phyloP scores from a whole-genome alignment of 108 stramenopile genomes.

The Stephanodiscus minutulus region DNA sequence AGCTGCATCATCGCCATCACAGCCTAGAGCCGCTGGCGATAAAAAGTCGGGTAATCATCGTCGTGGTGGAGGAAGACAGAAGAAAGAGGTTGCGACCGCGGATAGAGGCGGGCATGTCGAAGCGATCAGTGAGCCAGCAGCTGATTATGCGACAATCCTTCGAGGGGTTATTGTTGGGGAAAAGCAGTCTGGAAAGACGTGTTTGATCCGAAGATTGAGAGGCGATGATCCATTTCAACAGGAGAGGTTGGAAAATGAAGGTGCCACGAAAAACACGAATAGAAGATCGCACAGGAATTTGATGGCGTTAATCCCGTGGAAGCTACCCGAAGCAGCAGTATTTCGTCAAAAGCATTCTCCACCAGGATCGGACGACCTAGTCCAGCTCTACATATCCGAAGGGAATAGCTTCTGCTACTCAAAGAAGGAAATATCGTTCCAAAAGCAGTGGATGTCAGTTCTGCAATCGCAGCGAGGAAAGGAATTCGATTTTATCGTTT shows the following conservation, averaged over 20 bases:
- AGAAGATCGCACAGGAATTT: slow-evolving; percentile 26
- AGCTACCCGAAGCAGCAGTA: slow-evolving; percentile 12
- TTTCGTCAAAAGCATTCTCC: slow-evolving; percentile 5
- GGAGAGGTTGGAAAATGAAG: neutral
- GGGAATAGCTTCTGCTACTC: slow-evolving; percentile 17
- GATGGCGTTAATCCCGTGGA: slow-evolving; percentile 51
- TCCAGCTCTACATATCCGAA: slow-evolving; percentile 37
- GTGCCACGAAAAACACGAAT: slow-evolving; percentile 1
- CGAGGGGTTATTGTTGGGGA: slow-evolving; percentile 43
- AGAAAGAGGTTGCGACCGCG: neutral
- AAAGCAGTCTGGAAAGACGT: slow-evolving; percentile 40
- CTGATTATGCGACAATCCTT: slow-evolving; percentile 22
- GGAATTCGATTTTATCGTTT: slow-evolving; percentile 37
- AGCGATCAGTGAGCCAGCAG: neutral
- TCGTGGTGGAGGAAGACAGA: neutral
- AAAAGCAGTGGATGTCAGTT: slow-evolving; percentile 4
- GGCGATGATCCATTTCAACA: slow-evolving; percentile 44
- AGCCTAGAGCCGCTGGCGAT: neutral
- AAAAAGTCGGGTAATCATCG: neutral
- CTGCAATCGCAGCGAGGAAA: slow-evolving; percentile 24
- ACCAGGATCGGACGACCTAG: slow-evolving; percentile 13
- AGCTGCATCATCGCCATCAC: neutral
- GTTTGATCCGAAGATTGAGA: slow-evolving; percentile 41
- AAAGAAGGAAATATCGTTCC: neutral
- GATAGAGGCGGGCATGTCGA: neutral